These are phyloP conservation scores for Corylus avellana DNA, from an alignment of 306 rosid genomes.

Conservation along the genomic window DNA sequence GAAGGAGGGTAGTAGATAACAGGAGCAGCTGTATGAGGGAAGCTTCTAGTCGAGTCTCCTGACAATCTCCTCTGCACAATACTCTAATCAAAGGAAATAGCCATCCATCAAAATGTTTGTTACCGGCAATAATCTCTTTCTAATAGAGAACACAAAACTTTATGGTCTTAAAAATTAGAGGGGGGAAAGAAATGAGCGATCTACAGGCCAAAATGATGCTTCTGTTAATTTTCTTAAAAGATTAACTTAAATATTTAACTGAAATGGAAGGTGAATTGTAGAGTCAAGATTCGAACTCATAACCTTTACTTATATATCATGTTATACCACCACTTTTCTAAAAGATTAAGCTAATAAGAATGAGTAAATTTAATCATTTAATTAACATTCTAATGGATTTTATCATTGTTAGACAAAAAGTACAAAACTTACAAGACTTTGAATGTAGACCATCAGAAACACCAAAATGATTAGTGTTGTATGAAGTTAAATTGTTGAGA, in stretches of 20 bases:
- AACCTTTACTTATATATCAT: no score
- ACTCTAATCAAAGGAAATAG: constrained; percentile 42
- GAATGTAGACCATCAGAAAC: background rate
- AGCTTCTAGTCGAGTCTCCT: constrained; percentile 49
- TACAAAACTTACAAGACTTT: background rate
- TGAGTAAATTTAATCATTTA: no score
- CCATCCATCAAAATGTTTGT: background rate
- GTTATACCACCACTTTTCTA: no score
- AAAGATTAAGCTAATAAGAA: no score
- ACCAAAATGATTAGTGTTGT: background rate
- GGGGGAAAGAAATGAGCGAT: no score
- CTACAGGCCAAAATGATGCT: background rate
- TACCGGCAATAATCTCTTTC: constrained; percentile 10
- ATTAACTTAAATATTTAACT: no score
- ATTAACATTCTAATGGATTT: no score
- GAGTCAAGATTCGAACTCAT: no score
- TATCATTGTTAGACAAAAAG: background rate
- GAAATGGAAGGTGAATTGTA: no score
- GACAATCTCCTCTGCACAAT: constrained; percentile 60
- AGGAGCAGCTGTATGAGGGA: constrained; percentile 73
- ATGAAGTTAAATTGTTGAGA: background rate
- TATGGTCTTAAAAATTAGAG: background rate
- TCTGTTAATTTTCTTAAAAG: no score
- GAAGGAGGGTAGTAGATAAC: constrained; percentile 65
- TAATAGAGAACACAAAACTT: background rate